Base-by-base conservation (phyloP, 768 basidiomycete genomes). In the Pulveroboletus sp. region DNA sequence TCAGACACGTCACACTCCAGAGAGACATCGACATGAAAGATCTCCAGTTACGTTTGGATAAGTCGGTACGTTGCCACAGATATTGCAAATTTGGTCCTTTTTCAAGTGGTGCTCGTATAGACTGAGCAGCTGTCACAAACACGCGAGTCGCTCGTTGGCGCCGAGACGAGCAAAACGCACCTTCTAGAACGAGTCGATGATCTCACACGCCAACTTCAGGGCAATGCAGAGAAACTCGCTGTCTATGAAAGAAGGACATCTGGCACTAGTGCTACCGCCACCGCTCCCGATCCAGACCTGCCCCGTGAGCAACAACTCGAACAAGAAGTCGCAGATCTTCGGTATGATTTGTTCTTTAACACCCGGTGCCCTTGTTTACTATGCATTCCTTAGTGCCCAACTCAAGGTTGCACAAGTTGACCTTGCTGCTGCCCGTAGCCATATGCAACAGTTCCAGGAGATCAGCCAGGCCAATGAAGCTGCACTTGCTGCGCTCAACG, bases 381-480 rank as follows among this genome's bases (percentile, higher is more conserved):
- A 7, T 16, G 14, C 48, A 16, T 39, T 24, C 34, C 27, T 13
- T 58, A 92, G 90, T 12, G 81, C 84, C 33, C 74, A 84, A 23
- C 73, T 94, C 43, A 91, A 90, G 69, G 75, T 89, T 2, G 75
- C 85, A 2, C 83, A 93, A 65, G 77, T 88, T 20, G 91, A 93
- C 55, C 77, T 92, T 31, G 75, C 81, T 10, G 72, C 80, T 17
- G 84, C 90, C 1, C 78, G 78, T 47, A 79, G 70, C 38, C 88
- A 92, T 59, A 83, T 86, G 24, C 79, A 87, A 50, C 92, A 94
- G 64, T 94, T 87, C 79, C 80, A 89, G 62, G 84, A 87, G 55
- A 93, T 94, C 57, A 87, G 86, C 52, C 80, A 85, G 59, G 86
- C 89, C 0, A 91, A 79, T 57, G 92, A 94, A 64, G 78, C 77